These are phyloP conservation scores for Maudiozyma bulderi DNA, from an alignment of 805 yeast genomes.

Conservation along the genomic window DNA sequence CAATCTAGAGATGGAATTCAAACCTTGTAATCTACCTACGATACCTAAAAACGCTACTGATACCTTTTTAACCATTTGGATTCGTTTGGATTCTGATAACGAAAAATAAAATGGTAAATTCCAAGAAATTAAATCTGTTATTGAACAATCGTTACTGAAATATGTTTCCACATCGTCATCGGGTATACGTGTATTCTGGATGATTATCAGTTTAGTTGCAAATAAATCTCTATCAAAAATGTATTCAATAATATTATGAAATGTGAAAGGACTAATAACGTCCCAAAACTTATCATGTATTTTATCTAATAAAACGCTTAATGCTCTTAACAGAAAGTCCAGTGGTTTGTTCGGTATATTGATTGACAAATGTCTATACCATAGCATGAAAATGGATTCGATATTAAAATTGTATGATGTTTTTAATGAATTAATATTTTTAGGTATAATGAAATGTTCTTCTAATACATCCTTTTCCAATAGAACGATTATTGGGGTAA, in stretches of 20 bases:
- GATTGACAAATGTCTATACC: conserved; percentile 25
- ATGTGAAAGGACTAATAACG: conserved; percentile 42
- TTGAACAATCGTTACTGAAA: conserved; percentile 22
- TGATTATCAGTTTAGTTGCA: conserved; percentile 28
- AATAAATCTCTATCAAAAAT: conserved; percentile 47
- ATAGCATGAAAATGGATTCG: conserved; percentile 26
- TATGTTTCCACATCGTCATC: conserved; percentile 24
- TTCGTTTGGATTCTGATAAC: conserved; percentile 39
- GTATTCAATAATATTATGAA: conserved; percentile 48
- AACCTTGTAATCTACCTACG: conserved; percentile 23
- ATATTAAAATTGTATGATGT: conserved; percentile 22
- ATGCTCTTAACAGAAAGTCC: conserved; percentile 46
- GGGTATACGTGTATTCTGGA: conserved; percentile 21
- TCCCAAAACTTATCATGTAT: conserved; percentile 46
- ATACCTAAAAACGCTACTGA: conserved; percentile 39
- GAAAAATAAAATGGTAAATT: conserved; percentile 36
- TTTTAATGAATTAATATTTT: conserved; percentile 23
- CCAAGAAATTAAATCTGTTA: conserved; percentile 49
- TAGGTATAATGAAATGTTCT: conserved; percentile 23
- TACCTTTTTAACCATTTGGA: conserved; percentile 43
- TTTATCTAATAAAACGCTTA: conserved; percentile 35
- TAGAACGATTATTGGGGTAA: conserved; percentile 23
- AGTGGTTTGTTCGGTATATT: conserved; percentile 30
- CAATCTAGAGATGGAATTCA: conserved; percentile 24
- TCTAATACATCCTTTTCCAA: conserved; percentile 18